Percentiles rank a stretch among this genome's conserved stretches.
phyloP scores from a whole-genome alignment of 345 rosid genomes.

The Lumnitzera littorea region DNA sequence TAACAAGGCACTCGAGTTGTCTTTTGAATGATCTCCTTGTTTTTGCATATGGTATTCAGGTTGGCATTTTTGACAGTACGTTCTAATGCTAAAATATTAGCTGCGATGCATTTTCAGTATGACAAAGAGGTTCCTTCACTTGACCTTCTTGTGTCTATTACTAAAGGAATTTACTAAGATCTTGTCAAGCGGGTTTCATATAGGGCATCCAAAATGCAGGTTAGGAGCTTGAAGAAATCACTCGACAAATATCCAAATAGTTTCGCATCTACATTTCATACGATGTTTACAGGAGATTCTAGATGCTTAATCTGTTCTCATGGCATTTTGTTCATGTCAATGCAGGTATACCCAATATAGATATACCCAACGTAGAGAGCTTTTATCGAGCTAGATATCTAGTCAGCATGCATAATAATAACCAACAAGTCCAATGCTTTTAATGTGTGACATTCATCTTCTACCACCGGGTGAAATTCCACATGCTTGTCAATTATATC shows the following conservation, averaged over 20 bases:
- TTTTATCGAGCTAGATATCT: conserved; percentile 88
- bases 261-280: conserved; percentile 21
- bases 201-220: conserved; percentile 95
- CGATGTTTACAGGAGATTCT: background rate
- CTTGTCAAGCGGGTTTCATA: conserved; percentile 83
- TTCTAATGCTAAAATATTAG: background rate
- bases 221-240: conserved; percentile 97
- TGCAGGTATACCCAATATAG: conserved; percentile 86
- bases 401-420: conserved; percentile 89
- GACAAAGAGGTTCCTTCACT: conserved; percentile 55
- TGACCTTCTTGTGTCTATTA: conserved; percentile 92
- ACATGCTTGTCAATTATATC: too few relatives aligned
- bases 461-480: too few relatives aligned
- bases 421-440: conserved; percentile 95
- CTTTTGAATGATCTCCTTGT: too few relatives aligned
- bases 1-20: too few relatives aligned
- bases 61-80: too few relatives aligned
- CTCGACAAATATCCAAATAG: conserved; percentile 97
- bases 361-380: conserved; percentile 30
- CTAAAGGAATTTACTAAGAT: conserved; percentile 97
- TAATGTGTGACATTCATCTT: background rate
- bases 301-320: conserved; percentile 6
- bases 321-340: background rate
- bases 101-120: conserved; percentile 27
- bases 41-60: too few relatives aligned